Percentiles rank a stretch among this genome's conserved stretches.
These are phyloP conservation scores for Vitis labrusca DNA, from an alignment of 164 flowering plant species.

Conservation along the genomic window DNA sequence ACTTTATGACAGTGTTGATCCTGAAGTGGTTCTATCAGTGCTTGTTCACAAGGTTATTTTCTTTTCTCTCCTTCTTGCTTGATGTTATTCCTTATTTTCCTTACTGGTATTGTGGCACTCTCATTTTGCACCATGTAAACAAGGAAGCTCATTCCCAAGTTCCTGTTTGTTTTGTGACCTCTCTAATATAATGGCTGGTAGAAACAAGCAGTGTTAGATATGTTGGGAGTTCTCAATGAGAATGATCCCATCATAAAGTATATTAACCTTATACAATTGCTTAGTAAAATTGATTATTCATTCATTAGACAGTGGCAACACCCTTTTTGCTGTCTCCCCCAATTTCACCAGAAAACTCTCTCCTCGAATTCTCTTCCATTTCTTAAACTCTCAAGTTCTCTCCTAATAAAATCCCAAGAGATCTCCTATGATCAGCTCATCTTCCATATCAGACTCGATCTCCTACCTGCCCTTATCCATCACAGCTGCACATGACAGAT, in stretches of 20 bases:
- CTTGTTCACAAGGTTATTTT: constrained; percentile 89
- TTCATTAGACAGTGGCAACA: too few relatives aligned
- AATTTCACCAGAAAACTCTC: too few relatives aligned
- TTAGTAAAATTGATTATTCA: too few relatives aligned
- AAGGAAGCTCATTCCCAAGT: background rate
- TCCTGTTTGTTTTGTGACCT: background rate
- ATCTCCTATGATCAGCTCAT: too few relatives aligned
- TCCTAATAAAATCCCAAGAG: too few relatives aligned
- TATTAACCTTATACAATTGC: too few relatives aligned
- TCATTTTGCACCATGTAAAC: background rate
- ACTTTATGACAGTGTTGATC: constrained; percentile 86
- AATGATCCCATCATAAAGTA: background rate
- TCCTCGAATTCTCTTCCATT: too few relatives aligned
- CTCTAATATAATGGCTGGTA: background rate
- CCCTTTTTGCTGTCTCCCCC: too few relatives aligned
- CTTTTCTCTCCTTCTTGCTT: background rate
- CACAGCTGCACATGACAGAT: too few relatives aligned
- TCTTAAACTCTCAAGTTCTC: too few relatives aligned
- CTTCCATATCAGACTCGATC: too few relatives aligned
- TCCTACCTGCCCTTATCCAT: too few relatives aligned
- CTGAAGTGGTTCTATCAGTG: constrained; percentile 89
- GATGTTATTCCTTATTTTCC: background rate
- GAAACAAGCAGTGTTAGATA: background rate
- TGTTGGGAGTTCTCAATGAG: background rate
- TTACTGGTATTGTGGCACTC: background rate